A percentile compares a stretch with the other conserved stretches of the same genome.
These are phyloP conservation scores for Sindora glabra DNA, from an alignment of 306 rosid species.

Conservation along the genomic window DNA sequence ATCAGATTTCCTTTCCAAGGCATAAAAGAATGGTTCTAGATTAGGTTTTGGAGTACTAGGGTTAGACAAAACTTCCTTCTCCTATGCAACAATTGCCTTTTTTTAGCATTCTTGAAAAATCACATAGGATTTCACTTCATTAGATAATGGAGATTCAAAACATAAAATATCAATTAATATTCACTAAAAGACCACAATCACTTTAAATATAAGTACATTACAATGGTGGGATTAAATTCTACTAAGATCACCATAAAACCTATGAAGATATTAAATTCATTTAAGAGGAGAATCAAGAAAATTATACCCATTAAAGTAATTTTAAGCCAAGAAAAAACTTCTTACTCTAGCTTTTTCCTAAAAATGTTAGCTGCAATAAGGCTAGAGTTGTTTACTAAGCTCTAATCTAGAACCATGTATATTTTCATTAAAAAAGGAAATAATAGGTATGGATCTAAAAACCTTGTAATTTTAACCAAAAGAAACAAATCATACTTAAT, in stretches of 20 bases:
- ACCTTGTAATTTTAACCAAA: no score
- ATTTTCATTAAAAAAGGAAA: no score
- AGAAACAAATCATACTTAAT: no score
- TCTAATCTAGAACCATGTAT: no score
- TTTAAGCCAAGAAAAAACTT: constrained; percentile 68
- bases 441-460: no score
- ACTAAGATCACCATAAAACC: neutral
- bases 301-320: constrained; percentile 67
- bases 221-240: neutral
- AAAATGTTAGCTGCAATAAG: constrained; percentile 97
- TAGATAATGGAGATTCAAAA: constrained; percentile 77
- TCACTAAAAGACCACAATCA: neutral
- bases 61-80: constrained; percentile 78
- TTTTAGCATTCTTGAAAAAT: constrained; percentile 88
- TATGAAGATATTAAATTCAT: constrained; percentile 3
- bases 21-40: constrained; percentile 62
- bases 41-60: constrained; percentile 94
- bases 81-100: constrained; percentile 92
- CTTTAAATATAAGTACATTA: constrained; percentile 6
- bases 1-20: constrained; percentile 74
- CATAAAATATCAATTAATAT: neutral
- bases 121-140: constrained; percentile 68
- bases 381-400: constrained; percentile 89
- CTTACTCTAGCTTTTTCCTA: constrained; percentile 98
- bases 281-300: constrained; percentile 12